Evolutionary conservation across 305 asterid genomes (phyloP), one percentile per base, ranked within the genome.

Genomic region (Lippia alba): DNA sequence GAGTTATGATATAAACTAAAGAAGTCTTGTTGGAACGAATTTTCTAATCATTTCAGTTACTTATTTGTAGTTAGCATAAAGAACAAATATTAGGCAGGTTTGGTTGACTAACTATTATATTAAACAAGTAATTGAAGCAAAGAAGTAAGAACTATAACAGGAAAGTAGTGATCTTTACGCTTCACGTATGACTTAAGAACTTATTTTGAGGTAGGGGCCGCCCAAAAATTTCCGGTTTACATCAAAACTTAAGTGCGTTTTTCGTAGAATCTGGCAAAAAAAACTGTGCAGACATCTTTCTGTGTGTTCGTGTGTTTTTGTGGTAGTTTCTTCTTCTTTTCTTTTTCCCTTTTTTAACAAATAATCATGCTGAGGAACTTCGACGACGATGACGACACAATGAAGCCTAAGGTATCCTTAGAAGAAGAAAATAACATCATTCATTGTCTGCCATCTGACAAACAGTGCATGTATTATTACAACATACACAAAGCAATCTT

Each of bases 401-500:
- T 5, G 12, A 17, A 16, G 12, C 12, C 58, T 8, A 17, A 51
- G 57, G 57, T 51, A 17, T 51, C 57, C 30, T 17, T 17, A 44
- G 64, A 55, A 69, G 50, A 57, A 62, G 56, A 64, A 69, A 74
- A 18, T 14, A 53, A 45, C 71, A 75, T 57, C 40, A 69, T 53
- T 53, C 64, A 68, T 12, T 54, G 34, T 54, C 62, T 66, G 75
- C 74, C 78, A 66, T 49, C 57, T 56, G 74, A 73, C 67, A 72
- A 54, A 20, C 61, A 71, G 72, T 77, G 76, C 82, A 83, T 54
- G 75, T 64, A 78, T 74, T 64, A 78, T 74, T 64, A 64, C 85
- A 72, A 77, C 78, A 75, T 19, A 77, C 67, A 81, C 82, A 80
- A 78, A 79, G 41, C 82, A 81, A 44, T 44, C 72, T 59, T 55